These are phyloP conservation scores for Tolypocladium cylindrosporum DNA, from an alignment of 2,329 filamentous ascomycete genomes.

Conservation along the genomic window DNA sequence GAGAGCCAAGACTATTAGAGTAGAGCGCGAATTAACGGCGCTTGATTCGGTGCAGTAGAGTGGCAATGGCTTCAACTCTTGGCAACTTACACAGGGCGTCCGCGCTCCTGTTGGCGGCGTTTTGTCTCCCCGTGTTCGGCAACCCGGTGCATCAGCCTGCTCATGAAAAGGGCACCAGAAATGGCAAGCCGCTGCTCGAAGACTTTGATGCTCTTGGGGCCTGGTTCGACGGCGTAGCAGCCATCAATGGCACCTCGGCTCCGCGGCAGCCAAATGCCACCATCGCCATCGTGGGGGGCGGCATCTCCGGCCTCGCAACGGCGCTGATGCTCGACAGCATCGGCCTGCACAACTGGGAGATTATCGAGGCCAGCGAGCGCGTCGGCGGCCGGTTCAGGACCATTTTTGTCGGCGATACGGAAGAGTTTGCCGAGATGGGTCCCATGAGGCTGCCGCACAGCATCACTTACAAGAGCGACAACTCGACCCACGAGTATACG, in stretches of 20 bases:
- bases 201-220: slow-evolving; percentile 22
- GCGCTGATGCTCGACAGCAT: slow-evolving; percentile 29
- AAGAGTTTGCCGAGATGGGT: slow-evolving; percentile 27
- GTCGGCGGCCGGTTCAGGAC: slow-evolving; percentile 33
- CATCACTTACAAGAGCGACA: slow-evolving; percentile 27
- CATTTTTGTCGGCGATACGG: slow-evolving; percentile 27
- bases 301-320: slow-evolving; percentile 19
- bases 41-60: not conserved
- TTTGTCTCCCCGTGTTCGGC: not conserved
- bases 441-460: slow-evolving; percentile 33
- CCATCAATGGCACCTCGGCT: slow-evolving; percentile 17
- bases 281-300: slow-evolving; percentile 25
- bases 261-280: slow-evolving; percentile 9
- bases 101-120: not conserved
- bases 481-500: slow-evolving; percentile 28
- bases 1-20: not conserved
- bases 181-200: slow-evolving; percentile 1
- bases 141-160: not conserved
- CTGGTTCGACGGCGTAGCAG: slow-evolving; percentile 28
- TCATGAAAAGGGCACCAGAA: not conserved
- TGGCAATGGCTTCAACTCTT: not conserved
- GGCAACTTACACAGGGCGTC: not conserved
- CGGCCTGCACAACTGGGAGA: slow-evolving; percentile 33
- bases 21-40: not conserved
- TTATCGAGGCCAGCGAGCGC: slow-evolving; percentile 29